Evolutionary conservation across 352 stramenopile species (phyloP), one percentile per base, ranked within the genome.

Genomic region (Thalassiosira oceanica): DNA sequence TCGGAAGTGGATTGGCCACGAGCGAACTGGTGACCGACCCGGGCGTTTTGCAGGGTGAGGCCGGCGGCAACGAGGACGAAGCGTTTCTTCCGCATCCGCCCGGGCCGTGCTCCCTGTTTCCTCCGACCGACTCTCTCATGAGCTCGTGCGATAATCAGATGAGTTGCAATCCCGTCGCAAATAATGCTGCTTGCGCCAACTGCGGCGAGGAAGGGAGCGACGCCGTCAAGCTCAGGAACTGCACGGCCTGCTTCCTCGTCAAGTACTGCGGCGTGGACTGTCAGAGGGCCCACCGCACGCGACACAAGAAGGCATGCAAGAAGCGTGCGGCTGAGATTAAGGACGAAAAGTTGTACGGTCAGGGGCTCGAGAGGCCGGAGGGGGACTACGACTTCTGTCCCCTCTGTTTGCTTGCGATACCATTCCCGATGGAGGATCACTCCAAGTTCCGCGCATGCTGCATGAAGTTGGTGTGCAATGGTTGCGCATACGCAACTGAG

Each of bases 251-350:
- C 37, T 45, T 44, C 15, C 28, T 53, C 13, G 61, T 71, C 11
- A 44, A 46, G 28, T 71, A 71, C 37, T 71, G 61, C 50, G 48
- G 29, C 29, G 51, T 55, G 21, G 24, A 7, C 3, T 71, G 50
- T n/a, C 50, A 58, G 16, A 18, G 29, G 29, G 11, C 39, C 8
- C 50, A 71, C 15, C 52, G 26, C 0, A 3, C 13, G 1, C 2
- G 26, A 1, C 50, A 71, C 42, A 71, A 64, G 43, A 4, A 29
- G 6, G 20, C 36, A n/a, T 61, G 52, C 18, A 49, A 33, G 0
- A 58, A 58, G 15, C 27, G 42, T 0, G 27, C 42, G 13, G 28
- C 18, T 13, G 42, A 65, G 36, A 10, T 45, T 46, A 16, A 23
- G 21, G 41, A 57, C 4, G 55, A 57, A 24, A 10, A 21, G 2